A percentile compares a stretch with the other conserved stretches of the same genome.
Evolutionary conservation across 495 filamentous ascomycete species (phyloP).

Genomic region (Delitschia confertaspora): DNA sequence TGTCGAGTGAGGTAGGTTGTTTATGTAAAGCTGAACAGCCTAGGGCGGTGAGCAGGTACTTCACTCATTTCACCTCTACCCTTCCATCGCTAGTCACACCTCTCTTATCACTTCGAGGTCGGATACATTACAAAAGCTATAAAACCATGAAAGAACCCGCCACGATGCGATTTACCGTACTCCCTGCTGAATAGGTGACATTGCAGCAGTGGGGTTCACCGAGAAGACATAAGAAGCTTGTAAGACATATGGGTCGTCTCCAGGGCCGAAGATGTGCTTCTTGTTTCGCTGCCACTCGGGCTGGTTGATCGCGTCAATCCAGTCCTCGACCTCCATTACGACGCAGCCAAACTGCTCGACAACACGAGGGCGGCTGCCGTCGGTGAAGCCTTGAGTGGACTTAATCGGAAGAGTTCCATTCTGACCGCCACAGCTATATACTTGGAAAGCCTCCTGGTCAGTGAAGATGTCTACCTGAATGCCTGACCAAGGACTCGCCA

Average conservation of each 20-base stretch:
- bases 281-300: constrained; percentile 33
- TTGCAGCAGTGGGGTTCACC: constrained; percentile 14
- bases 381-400: constrained; percentile 33
- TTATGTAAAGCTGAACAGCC: not conserved
- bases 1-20: not conserved
- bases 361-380: constrained; percentile 30
- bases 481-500: constrained; percentile 36
- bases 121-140: not conserved
- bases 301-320: constrained; percentile 37
- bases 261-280: constrained; percentile 33
- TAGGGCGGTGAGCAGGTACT: too few relatives aligned
- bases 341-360: constrained; percentile 51
- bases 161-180: not conserved
- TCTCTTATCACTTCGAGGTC: too few relatives aligned
- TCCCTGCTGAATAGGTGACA: not conserved
- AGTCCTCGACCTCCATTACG: constrained; percentile 42
- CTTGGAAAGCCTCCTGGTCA: constrained; percentile 31
- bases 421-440: constrained; percentile 30
- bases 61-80: too few relatives aligned
- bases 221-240: constrained; percentile 33
- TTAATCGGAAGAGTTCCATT: constrained; percentile 34
- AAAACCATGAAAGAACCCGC: not conserved
- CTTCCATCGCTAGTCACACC: too few relatives aligned
- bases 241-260: constrained; percentile 31
- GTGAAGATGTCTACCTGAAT: constrained; percentile 29